Conservation (phyloP, 225 moss, liverwort and hornwort species). For the Climacium dendroides region DNA sequence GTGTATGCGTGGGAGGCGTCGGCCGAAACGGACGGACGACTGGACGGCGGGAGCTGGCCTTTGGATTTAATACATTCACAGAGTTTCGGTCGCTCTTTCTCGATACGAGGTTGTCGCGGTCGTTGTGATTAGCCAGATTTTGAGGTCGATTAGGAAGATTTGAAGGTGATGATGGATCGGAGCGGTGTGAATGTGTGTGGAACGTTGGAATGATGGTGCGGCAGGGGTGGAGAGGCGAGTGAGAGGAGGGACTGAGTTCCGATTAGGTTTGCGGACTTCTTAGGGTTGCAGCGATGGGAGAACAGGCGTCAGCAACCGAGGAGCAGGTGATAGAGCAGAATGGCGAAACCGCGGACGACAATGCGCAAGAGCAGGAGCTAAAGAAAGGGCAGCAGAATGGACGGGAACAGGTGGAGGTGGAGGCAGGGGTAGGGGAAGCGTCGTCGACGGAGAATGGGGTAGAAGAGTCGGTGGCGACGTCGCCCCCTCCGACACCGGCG, state of each 20-base stretch:
- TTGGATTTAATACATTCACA: neutral
- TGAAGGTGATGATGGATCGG: neutral
- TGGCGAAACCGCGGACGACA: neutral
- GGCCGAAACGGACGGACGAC: neutral
- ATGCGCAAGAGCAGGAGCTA: neutral
- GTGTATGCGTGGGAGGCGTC: neutral
- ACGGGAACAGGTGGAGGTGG: neutral
- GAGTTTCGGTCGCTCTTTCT: neutral
- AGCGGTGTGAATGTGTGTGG: neutral
- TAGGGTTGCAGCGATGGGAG: constrained; percentile 31
- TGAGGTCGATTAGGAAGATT: neutral
- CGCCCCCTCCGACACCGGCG: neutral
- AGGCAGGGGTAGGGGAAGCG: neutral
- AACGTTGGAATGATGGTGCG: neutral
- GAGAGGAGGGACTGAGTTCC: neutral
- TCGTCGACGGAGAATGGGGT: neutral
- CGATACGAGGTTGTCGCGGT: neutral
- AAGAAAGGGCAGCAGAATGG: neutral
- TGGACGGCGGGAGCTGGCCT: neutral
- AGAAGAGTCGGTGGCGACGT: neutral
- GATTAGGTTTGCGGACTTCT: neutral
- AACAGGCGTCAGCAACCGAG: neutral
- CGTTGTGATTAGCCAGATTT: neutral
- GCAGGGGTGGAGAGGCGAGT: neutral
- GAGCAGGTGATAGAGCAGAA: neutral